Conservation (phyloP, 148 eudicot genomes). For the Rhododendron vialii region DNA sequence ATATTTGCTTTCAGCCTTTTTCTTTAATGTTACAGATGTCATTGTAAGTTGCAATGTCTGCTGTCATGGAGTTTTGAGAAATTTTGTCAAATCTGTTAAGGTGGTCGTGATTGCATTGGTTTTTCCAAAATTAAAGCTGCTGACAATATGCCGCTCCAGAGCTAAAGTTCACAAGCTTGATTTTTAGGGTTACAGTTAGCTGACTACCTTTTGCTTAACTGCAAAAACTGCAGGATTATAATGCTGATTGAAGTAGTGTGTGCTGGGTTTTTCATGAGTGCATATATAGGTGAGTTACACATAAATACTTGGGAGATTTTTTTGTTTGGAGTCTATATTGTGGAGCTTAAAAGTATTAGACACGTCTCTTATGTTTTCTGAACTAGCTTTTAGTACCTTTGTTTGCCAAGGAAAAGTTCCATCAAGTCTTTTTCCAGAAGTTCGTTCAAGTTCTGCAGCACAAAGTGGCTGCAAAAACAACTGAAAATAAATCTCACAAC, state of each 20-base stretch:
- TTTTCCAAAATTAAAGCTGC: slow-evolving; percentile 5
- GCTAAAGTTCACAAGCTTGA: not conserved
- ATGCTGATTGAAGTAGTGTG: slow-evolving; percentile 81
- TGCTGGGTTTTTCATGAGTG: slow-evolving; percentile 83
- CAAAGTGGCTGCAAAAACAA: not conserved
- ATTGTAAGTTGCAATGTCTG: not conserved
- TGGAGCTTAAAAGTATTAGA: not conserved
- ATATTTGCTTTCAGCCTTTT: not conserved
- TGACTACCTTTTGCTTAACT: not conserved
- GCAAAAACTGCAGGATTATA: slow-evolving; percentile 65
- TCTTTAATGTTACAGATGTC: not conserved
- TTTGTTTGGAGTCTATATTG: not conserved
- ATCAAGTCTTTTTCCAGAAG: not conserved
- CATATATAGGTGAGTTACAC: slow-evolving; percentile 66
- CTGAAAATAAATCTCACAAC: not conserved
- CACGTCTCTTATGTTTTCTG: not conserved
- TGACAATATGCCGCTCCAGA: not conserved
- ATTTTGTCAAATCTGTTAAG: not conserved
- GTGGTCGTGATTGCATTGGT: not conserved
- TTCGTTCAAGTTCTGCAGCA: not conserved
- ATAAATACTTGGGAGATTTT: slow-evolving; percentile 8
- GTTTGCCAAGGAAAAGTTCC: not conserved
- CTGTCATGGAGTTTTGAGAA: not conserved
- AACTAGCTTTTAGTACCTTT: not conserved
- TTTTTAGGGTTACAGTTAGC: not conserved